A percentile compares a stretch with the other conserved stretches of the same genome.
These are phyloP conservation scores for Ustilago crameri DNA, from an alignment of 1,284 basidiomycete species.

Conservation along the genomic window DNA sequence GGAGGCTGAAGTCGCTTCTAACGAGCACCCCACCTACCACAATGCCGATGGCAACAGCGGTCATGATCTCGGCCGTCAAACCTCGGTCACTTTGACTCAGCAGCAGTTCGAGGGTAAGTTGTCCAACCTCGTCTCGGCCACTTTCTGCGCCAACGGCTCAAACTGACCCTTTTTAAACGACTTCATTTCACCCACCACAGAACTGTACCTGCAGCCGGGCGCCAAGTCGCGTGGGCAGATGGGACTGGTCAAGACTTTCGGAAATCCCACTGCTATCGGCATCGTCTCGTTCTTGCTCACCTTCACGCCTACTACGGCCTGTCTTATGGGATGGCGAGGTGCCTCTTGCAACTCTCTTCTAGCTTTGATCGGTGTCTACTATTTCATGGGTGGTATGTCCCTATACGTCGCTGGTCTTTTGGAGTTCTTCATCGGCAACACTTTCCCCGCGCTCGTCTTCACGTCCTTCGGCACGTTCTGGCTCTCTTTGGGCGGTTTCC, in stretches of 20 bases:
- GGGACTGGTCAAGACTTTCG: slow-evolving; percentile 50
- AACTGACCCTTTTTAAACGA: no score
- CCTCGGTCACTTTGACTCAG: slow-evolving; percentile 51
- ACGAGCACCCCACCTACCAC: slow-evolving; percentile 41
- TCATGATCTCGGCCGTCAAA: slow-evolving; percentile 48
- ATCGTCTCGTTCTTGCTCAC: slow-evolving; percentile 57
- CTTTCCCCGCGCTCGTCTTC: slow-evolving; percentile 54
- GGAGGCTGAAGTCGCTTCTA: slow-evolving; percentile 34
- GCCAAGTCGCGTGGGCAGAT: slow-evolving; percentile 30
- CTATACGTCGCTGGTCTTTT: slow-evolving; percentile 34
- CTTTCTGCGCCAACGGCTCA: no score
- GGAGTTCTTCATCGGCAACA: slow-evolving; percentile 55
- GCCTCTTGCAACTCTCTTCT: slow-evolving; percentile 41
- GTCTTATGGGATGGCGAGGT: slow-evolving; percentile 55
- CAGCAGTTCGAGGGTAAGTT: slow-evolving; percentile 50
- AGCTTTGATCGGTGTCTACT: slow-evolving; percentile 38
- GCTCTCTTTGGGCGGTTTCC: slow-evolving; percentile 35
- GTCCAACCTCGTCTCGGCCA: no score
- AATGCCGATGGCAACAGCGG: slow-evolving; percentile 26
- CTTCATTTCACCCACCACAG: slow-evolving; percentile 2
- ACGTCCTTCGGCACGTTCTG: slow-evolving; percentile 53
- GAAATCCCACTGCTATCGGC: slow-evolving; percentile 52
- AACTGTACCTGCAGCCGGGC: slow-evolving; percentile 45
- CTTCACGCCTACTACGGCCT: slow-evolving; percentile 42
- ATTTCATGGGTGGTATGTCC: slow-evolving; percentile 42